Percentiles rank a stretch among this genome's conserved stretches.
These are phyloP conservation scores for Cardiospermum halicacabum DNA, from an alignment of 345 rosid genomes.

Conservation along the genomic window DNA sequence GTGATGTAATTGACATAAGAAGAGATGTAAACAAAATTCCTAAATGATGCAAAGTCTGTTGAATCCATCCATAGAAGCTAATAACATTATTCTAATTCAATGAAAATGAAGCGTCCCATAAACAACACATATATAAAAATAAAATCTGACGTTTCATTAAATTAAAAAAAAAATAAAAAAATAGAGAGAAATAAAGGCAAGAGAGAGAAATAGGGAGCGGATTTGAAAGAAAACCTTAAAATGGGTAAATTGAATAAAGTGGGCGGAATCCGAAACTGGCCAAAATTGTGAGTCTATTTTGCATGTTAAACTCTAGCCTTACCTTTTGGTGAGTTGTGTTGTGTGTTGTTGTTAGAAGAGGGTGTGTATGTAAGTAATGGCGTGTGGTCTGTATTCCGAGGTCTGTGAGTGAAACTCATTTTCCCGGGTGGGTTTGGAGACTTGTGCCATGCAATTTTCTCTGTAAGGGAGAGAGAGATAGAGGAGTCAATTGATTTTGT, in stretches of 20 bases:
- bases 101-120: not conserved
- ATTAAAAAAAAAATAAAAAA: not conserved
- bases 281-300: slow-evolving; percentile 4
- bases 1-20: not conserved
- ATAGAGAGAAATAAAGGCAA: not conserved
- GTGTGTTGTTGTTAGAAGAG: not conserved
- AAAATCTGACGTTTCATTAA: too few species aligned
- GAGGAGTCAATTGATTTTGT: not conserved
- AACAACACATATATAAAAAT: not conserved
- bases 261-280: slow-evolving; percentile 13
- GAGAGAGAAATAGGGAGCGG: not conserved
- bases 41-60: too few species aligned
- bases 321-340: not conserved
- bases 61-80: too few species aligned
- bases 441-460: too few species aligned
- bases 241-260: slow-evolving; percentile 3
- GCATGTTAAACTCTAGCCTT: slow-evolving; percentile 18
- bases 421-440: slow-evolving; percentile 6
- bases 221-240: not conserved
- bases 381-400: not conserved
- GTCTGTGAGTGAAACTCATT: slow-evolving; percentile 4
- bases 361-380: not conserved
- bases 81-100: not conserved
- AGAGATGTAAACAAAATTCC: not conserved
- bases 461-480: not conserved